Evolutionary conservation across 208 protist species (phyloP).

Genomic region (Trypanosoma mega): DNA sequence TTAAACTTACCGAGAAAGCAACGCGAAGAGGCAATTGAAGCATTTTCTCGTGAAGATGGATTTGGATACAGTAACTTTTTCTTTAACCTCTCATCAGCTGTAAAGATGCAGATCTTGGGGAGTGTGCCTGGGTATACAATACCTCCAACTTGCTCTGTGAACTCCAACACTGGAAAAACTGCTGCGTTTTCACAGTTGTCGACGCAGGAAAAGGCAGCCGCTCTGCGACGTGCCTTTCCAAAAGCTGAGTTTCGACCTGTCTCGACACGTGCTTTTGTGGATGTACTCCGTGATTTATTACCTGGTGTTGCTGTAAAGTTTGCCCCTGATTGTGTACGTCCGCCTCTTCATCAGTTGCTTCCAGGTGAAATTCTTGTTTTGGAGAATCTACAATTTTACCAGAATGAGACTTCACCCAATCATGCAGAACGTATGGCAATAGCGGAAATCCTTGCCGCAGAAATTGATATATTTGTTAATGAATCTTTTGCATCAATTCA

Average conservation of each 20-base stretch:
- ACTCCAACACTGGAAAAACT: conserved; percentile 49
- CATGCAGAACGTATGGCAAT: conserved; percentile 50
- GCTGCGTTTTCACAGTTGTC: conserved; percentile 45
- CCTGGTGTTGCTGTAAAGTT: conserved; percentile 57
- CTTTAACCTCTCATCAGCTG: conserved; percentile 30
- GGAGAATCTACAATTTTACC: conserved; percentile 82
- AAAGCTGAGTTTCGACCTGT: conserved; percentile 39
- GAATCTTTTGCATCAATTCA: conserved; percentile 81
- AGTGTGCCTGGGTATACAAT: conserved; percentile 32
- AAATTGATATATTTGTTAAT: conserved; percentile 76
- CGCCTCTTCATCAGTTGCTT: conserved; percentile 35
- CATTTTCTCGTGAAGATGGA: conserved; percentile 54
- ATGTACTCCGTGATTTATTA: conserved; percentile 40
- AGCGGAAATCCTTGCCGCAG: conserved; percentile 56
- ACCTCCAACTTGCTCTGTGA: conserved; percentile 9
- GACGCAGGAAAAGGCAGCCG: conserved; percentile 45
- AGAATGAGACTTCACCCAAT: conserved; percentile 52
- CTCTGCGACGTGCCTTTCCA: conserved; percentile 43
- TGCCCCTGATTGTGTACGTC: conserved; percentile 50
- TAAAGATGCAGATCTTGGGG: conserved; percentile 59
- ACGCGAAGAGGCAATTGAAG: conserved; percentile 55
- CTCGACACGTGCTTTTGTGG: conserved; percentile 58
- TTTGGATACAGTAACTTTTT: conserved; percentile 77
- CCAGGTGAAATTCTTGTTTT: conserved; percentile 63
- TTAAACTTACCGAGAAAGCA: conserved; percentile 44